Percentiles rank a stretch among this genome's conserved stretches.
Evolutionary conservation across 192 early-diverging fungal species (phyloP).

Genomic region (Rhizophagus sp.): DNA sequence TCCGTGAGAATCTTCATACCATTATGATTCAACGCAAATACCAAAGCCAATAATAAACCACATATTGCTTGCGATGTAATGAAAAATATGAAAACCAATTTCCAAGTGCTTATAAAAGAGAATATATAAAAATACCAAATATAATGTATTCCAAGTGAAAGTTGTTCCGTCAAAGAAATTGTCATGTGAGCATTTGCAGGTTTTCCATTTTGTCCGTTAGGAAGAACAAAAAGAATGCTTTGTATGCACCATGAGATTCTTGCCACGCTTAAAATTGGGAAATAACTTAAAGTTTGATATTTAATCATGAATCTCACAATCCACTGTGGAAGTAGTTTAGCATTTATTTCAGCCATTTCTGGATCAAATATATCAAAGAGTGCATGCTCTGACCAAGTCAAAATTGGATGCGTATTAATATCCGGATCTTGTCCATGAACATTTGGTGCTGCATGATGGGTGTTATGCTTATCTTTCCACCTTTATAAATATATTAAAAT

Average conservation of each 20-base stretch:
- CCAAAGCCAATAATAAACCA: constrained; percentile 71
- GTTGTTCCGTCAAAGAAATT: constrained; percentile 52
- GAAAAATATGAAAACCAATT: constrained; percentile 55
- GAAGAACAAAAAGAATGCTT: constrained; percentile 59
- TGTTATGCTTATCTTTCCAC: constrained; percentile 92
- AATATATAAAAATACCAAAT: constrained; percentile 64
- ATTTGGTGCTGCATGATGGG: constrained; percentile 81
- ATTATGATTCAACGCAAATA: constrained; percentile 83
- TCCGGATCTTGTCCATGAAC: constrained; percentile 81
- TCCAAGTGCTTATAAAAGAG: constrained; percentile 42
- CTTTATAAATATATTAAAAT: constrained; percentile 27
- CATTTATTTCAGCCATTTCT: constrained; percentile 44
- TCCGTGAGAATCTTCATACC: constrained; percentile 80
- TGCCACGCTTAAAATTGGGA: constrained; percentile 72
- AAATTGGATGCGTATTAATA: constrained; percentile 78
- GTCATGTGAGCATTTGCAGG: constrained; percentile 41
- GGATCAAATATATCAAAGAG: constrained; percentile 52
- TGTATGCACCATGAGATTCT: constrained; percentile 76
- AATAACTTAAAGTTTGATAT: constrained; percentile 63
- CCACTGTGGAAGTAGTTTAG: constrained; percentile 41
- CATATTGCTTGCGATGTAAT: constrained; percentile 62
- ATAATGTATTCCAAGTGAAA: constrained; percentile 65
- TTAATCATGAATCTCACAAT: constrained; percentile 67
- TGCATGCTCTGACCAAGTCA: constrained; percentile 74
- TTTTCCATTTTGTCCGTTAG: constrained; percentile 48